Conservation (phyloP, 129 eudicot genomes). For the Lactuca saligna region DNA sequence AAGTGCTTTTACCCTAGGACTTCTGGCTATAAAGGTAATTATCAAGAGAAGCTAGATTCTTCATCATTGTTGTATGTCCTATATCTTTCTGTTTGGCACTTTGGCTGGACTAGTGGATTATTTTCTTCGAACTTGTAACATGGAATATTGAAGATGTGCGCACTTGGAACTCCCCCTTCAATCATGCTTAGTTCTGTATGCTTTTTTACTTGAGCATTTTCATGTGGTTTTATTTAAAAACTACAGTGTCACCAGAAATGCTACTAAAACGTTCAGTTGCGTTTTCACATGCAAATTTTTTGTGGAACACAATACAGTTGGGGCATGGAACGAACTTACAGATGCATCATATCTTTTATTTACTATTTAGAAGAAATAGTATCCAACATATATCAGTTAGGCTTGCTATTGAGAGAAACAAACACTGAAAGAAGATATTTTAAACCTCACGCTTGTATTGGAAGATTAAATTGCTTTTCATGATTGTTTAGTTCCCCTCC, state of each 20-base stretch:
- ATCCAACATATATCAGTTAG: conserved; percentile 1
- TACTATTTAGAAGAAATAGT: conserved; percentile 11
- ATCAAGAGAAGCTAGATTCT: background rate
- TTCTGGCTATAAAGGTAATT: conserved; percentile 64
- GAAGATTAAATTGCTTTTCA: conserved; percentile 21
- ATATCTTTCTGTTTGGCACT: conserved; percentile 20
- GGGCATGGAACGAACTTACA: background rate
- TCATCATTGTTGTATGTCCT: conserved; percentile 6
- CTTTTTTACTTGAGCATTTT: background rate
- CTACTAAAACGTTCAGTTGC: background rate
- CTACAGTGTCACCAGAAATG: background rate
- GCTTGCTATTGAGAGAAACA: background rate
- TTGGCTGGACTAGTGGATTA: conserved; percentile 14
- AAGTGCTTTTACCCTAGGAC: conserved; percentile 61
- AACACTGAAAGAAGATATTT: conserved; percentile 7
- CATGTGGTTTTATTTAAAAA: background rate
- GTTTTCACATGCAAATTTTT: background rate
- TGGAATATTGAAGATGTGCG: conserved; percentile 11
- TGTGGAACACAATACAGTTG: background rate
- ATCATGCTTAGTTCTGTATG: conserved; percentile 11
- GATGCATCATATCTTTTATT: background rate
- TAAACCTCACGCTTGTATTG: conserved; percentile 5
- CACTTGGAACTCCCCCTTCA: background rate
- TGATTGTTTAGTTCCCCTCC: conserved; percentile 19
- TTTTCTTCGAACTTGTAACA: conserved; percentile 2